These are phyloP conservation scores for Malassezia equina DNA, from an alignment of 1,284 basidiomycete genomes.

Conservation along the genomic window DNA sequence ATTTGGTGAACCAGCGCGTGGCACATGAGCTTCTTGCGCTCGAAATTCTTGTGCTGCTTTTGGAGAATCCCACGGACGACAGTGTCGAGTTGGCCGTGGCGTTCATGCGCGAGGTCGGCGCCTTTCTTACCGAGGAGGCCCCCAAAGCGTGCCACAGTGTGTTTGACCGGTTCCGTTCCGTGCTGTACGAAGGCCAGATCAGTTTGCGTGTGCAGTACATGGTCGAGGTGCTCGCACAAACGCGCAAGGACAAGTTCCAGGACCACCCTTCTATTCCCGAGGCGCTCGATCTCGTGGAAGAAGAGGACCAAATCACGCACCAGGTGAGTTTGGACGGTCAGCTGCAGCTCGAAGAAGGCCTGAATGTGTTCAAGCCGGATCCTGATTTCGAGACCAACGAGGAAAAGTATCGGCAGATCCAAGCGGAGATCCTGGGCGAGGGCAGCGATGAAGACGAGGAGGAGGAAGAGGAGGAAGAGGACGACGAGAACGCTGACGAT, in stretches of 20 bases:
- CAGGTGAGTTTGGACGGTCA: slow-evolving; percentile 83
- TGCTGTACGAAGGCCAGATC: slow-evolving; percentile 86
- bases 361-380: slow-evolving; percentile 94
- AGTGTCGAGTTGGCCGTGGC: slow-evolving; percentile 96
- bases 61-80: slow-evolving; percentile 92
- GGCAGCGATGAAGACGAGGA: slow-evolving; percentile 45
- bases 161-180: slow-evolving; percentile 89
- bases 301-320: slow-evolving; percentile 86
- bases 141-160: slow-evolving; percentile 87
- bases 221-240: slow-evolving; percentile 71
- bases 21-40: slow-evolving; percentile 89
- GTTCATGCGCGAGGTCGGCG: slow-evolving; percentile 92
- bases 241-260: slow-evolving; percentile 95
- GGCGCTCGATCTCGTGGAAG: slow-evolving; percentile 88
- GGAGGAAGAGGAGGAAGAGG: slow-evolving; percentile 54
- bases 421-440: slow-evolving; percentile 76
- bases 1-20: slow-evolving; percentile 90
- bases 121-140: slow-evolving; percentile 83
- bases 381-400: slow-evolving; percentile 81
- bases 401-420: slow-evolving; percentile 83
- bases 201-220: slow-evolving; percentile 97
- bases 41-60: slow-evolving; percentile 82
- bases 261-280: slow-evolving; percentile 90
- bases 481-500: slow-evolving; percentile 58
- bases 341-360: slow-evolving; percentile 79